Evolutionary conservation across 192 early-diverging fungal genomes (phyloP).

Genomic region (Spizellomyces sp.): DNA sequence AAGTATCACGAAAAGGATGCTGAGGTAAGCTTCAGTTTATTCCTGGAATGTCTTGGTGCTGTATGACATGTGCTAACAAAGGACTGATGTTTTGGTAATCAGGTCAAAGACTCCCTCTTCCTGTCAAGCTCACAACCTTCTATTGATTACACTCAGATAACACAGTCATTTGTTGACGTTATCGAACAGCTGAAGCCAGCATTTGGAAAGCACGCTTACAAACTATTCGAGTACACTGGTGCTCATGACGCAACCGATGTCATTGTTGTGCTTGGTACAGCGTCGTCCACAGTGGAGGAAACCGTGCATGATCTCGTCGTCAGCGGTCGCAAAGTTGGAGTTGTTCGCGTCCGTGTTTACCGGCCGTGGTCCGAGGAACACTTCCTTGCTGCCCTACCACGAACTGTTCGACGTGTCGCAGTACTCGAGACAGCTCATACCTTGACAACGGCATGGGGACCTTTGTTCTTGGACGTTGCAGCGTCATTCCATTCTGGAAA

Average conservation of each 20-base stretch:
- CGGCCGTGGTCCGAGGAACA: slow-evolving; percentile 81
- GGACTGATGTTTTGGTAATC: too few species aligned
- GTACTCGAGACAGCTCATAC: slow-evolving; percentile 66
- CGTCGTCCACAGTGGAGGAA: slow-evolving; percentile 48
- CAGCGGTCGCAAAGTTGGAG: slow-evolving; percentile 56
- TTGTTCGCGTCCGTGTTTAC: slow-evolving; percentile 76
- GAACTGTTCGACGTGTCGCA: slow-evolving; percentile 59
- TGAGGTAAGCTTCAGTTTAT: not conserved
- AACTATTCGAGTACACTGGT: slow-evolving; percentile 81
- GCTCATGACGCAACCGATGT: slow-evolving; percentile 68
- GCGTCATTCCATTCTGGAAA: slow-evolving; percentile 64
- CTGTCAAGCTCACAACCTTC: slow-evolving; percentile 32
- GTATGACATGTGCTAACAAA: too few species aligned
- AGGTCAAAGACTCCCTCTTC: too few species aligned
- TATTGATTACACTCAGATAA: slow-evolving; percentile 54
- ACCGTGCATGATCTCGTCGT: slow-evolving; percentile 48
- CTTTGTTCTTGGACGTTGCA: slow-evolving; percentile 83
- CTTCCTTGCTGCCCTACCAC: slow-evolving; percentile 71
- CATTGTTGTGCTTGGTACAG: slow-evolving; percentile 75
- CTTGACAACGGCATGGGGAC: slow-evolving; percentile 72
- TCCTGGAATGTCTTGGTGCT: too few species aligned
- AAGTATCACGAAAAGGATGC: not conserved
- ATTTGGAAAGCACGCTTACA: slow-evolving; percentile 40
- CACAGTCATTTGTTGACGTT: slow-evolving; percentile 57
- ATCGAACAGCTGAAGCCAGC: slow-evolving; percentile 58